These are phyloP conservation scores for Sphaerulina populicola DNA, from an alignment of 2,329 filamentous ascomycete species.

Conservation along the genomic window DNA sequence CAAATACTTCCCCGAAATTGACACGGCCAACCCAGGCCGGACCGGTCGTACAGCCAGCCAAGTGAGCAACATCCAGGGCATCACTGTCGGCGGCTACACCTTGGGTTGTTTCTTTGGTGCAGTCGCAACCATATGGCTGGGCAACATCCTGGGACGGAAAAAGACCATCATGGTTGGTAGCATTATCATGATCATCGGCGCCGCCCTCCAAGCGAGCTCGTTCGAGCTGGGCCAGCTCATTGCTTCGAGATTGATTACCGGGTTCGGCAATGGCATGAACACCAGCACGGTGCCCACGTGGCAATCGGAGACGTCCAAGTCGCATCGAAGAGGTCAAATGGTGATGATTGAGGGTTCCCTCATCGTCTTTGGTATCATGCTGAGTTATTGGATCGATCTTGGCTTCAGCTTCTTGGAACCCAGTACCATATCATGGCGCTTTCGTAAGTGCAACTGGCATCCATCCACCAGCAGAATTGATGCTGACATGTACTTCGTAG, in stretches of 20 bases:
- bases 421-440: conserved; percentile 45
- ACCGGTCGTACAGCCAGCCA: conserved; percentile 32
- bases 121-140: conserved; percentile 39
- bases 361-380: conserved; percentile 45
- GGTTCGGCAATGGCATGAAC: conserved; percentile 37
- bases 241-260: conserved; percentile 45
- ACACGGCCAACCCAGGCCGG: conserved; percentile 20
- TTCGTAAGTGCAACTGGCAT: conserved; percentile 28
- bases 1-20: conserved; percentile 32
- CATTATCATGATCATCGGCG: conserved; percentile 51
- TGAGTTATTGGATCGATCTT: conserved; percentile 47
- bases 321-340: conserved; percentile 84
- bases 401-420: conserved; percentile 35
- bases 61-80: conserved; percentile 11
- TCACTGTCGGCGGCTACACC: conserved; percentile 11
- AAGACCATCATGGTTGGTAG: conserved; percentile 53
- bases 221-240: conserved; percentile 42
- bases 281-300: conserved; percentile 39
- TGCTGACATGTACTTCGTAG: neutral
- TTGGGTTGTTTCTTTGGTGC: conserved; percentile 17
- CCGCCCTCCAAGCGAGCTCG: conserved; percentile 49
- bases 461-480: neutral
- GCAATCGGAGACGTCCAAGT: conserved; percentile 59
- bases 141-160: conserved; percentile 52
- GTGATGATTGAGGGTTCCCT: conserved; percentile 93